Evolutionary conservation across 306 rosid genomes (phyloP), one percentile per base, ranked within the genome.

Genomic region (Clitoria ternatea): DNA sequence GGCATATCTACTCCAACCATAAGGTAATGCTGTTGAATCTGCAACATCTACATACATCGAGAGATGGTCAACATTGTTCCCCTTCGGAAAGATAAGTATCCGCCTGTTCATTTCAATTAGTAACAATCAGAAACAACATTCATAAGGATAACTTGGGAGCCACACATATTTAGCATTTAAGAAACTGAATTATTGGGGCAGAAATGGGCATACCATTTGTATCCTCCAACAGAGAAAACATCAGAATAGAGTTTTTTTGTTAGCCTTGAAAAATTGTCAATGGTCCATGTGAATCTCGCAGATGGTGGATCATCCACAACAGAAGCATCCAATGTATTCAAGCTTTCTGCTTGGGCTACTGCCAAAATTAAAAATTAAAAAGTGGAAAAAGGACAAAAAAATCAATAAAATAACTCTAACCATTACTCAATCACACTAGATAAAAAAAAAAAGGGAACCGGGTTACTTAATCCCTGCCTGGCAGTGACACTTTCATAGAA

Each of bases 21-120:
- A 79, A 6, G 95, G 92, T 80, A 90, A 70, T 1, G 83, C 40
- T 4, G 30, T 2, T 1, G 92, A 67, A 84, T 90, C 90, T 4
- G 87, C 90, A 73, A 86, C 92, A 76, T 90, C 97, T 79, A 87
- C 77, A 84, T 90, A 90, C 87, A 90, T 85, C 7, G 95, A 90
- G 76, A 90, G 68, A 74, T 86, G 79, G 62, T 88, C 90, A 72
- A 80, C 90, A 55, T 78, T 81, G 80, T 88, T 86, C 66, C 97
- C 95, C 74, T 88, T 88, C 7, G 95, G 90, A 70, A 90, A 88
- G 57, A 85, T 66, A 60, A 90, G 82, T 48, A 86, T 73, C 79
- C 88, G 79, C 95, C 97, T 90, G 89, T 29, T 15, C 56, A 22
- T 62, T 62, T 22, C 13, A 52, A 63, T 15, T 49, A 54, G 29